Evolutionary conservation across 176 grass and related monocot genomes (phyloP), one percentile per base, ranked within the genome.

Genomic region (Triticum turgidum): DNA sequence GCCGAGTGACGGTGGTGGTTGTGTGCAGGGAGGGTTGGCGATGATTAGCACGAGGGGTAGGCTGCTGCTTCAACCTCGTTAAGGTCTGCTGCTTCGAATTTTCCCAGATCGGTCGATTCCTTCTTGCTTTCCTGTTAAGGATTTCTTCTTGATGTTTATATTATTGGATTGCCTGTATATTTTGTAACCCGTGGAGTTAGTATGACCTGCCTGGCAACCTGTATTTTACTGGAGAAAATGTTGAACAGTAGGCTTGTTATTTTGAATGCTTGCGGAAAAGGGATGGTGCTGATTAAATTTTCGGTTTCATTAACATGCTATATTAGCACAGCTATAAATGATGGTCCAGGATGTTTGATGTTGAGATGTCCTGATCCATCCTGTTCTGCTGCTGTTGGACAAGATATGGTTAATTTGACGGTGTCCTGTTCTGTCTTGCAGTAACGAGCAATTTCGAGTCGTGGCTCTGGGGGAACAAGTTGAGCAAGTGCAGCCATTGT

Each of bases 341-440:
- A 97, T 80, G 97, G 97, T 69, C 97, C 97, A 35, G 94, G 97
- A 87, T 99, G 97, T 82, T 93, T 99, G 87, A 94, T 94, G 92
- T 87, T 99, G 81, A 89, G 97, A 85, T 99, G 97, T 77, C 97
- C 97, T 73, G 97, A 99, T 89, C 97, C 97, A 45, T 93, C 90
- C 20, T 97, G 97, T 77, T 82, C 73, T 88, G 90, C 97, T 79
- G 94, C 92, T 87, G 90, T 94, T 92, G 89, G 97, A 66, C 87
- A 92, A 94, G 90, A 94, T 89, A 99, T 97, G 92, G 89, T 99
- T 76, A 87, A 93, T 81, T 78, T 71, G 25, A 27, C 25, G 25
- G 25, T 27, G 25, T 27, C 25, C 25, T 27, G 25, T 27, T 27
- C 25, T 27, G 25, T 27, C 25, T 27, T 27, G 25, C 25, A 27